Evolutionary conservation across 2,329 filamentous ascomycete genomes (phyloP), one percentile per base, ranked within the genome.

Genomic region (Hymenoscyphus albidus): DNA sequence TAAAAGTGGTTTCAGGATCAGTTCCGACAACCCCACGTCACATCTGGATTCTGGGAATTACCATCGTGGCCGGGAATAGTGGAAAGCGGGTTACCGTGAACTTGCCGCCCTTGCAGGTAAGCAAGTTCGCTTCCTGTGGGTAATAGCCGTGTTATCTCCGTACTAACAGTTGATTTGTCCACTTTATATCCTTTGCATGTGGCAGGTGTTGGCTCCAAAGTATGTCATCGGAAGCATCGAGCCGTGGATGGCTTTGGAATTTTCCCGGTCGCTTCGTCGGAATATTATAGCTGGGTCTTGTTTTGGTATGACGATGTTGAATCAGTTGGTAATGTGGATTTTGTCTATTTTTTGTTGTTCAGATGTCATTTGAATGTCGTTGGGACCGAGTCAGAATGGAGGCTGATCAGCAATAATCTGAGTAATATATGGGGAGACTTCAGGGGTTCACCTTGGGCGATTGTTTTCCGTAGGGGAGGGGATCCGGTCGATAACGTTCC

Each of bases 111-210:
- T 51, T 51, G 44, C 44, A 51, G n/a, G 22, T 12, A 51, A 10
- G 44, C 18, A 22, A 10, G 22, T 27, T 54, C 48, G 48, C 48
- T 54, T 54, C 58, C 58, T 42, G 58, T 59, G 58, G 58, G 58
- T 59, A 42, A 44, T 59, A 42, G 27, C 58, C 58, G 58, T 59
- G 58, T 59, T 59, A 59, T 59, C 58, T 59, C 58, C 58, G 58
- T 39, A n/a, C 27, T 22, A 27, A 27, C 2, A 18, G 40, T 40
- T 59, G 38, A 59, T 39, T 59, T 59, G 58, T 59, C 35, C 39
- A 59, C 40, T 38, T 59, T 39, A 59, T 42, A 42, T 39, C 58
- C 56, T 58, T 40, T 40, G 38, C 56, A 40, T 32, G 56, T 58
- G 32, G 38, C 32, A 22, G 56, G 56, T 32, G 56, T 38, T 58